Base-by-base conservation (phyloP, 352 stramenopile genomes). In the Phytophthora capsici region DNA sequence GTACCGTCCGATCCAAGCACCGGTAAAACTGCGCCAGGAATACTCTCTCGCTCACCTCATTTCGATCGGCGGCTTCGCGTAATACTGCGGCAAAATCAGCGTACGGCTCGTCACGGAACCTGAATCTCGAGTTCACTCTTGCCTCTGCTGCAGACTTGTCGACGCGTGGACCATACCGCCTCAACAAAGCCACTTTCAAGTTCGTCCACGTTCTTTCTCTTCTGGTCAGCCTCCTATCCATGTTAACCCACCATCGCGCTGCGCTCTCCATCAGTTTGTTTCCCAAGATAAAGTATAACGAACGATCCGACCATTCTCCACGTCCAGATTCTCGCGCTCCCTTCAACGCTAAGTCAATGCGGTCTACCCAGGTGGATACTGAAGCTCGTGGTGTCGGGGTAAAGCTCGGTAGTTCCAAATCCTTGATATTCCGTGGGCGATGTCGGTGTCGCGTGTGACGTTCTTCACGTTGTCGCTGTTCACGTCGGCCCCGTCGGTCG, bases 231-330 rank as follows among this genome's bases (percentile, higher is more conserved):
- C 22, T 13, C 7, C 50, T 4, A 14, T 48, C 19, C 50, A 57
- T 47, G 28, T 57, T n/a, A 7, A 57, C 22, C 50, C 36, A 48
- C 50, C 36, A 26, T 26, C 25, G 34, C 4, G 50, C 22, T 0
- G 50, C 50, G 7, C 47, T 57, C 1, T 57, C 50, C 37, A 40
- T 38, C 5, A 48, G 9, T 13, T 57, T 57, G 16, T 48, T 38
- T 3, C 23, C 50, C 6, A 48, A 14, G 4, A 57, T 57, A 7
- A 57, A 57, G 9, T 57, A 57, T 2, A 57, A 17, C 1, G 34
- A 25, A 3, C 10, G 14, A 34, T 57, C 50, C 8, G 22, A 48
- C 50, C 50, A 57, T 3, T 23, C 38, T 0, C 37, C 50, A 26
- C 50, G 50, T n/a, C 50, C 37, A n/a, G 47, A 43, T 30, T 54